phyloP scores from a whole-genome alignment of 257 asterid genomes.

The Gynochthodes officinalis region DNA sequence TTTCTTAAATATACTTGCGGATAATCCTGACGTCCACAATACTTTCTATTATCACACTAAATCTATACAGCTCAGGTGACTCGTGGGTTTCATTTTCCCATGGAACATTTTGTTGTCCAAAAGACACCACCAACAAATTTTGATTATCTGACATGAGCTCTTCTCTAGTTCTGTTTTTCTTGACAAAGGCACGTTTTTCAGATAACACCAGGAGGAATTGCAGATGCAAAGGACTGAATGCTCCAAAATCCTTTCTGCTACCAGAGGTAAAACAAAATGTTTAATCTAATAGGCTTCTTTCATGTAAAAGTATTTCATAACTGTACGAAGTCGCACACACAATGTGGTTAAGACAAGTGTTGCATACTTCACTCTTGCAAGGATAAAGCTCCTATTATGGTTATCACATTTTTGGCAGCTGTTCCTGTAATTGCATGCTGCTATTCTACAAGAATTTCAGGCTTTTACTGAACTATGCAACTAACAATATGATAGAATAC shows the following conservation, averaged over 20 bases:
- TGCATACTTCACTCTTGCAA: no score
- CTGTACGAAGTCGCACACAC: neutral
- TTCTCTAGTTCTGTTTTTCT: slow-evolving; percentile 26
- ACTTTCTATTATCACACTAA: no score
- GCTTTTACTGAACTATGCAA: neutral
- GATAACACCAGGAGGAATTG: slow-evolving; percentile 96
- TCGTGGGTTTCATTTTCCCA: neutral
- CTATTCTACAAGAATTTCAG: neutral
- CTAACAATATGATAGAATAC: neutral
- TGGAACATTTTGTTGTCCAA: neutral
- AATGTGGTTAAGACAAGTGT: neutral
- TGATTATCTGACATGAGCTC: neutral
- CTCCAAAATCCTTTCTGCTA: slow-evolving; percentile 1
- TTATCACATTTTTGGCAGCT: neutral
- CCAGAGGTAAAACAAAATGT: neutral
- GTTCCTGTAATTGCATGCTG: neutral
- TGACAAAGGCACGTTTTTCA: slow-evolving; percentile 67
- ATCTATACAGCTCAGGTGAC: neutral
- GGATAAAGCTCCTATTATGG: no score
- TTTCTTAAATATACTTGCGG: slow-evolving; percentile 7
- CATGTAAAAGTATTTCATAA: neutral
- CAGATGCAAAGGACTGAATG: slow-evolving; percentile 83
- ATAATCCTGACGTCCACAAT: slow-evolving; percentile 6
- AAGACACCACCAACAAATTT: neutral
- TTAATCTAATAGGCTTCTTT: neutral